These are phyloP conservation scores for Penicillium silybi DNA, from an alignment of 495 filamentous ascomycete genomes.

Conservation along the genomic window DNA sequence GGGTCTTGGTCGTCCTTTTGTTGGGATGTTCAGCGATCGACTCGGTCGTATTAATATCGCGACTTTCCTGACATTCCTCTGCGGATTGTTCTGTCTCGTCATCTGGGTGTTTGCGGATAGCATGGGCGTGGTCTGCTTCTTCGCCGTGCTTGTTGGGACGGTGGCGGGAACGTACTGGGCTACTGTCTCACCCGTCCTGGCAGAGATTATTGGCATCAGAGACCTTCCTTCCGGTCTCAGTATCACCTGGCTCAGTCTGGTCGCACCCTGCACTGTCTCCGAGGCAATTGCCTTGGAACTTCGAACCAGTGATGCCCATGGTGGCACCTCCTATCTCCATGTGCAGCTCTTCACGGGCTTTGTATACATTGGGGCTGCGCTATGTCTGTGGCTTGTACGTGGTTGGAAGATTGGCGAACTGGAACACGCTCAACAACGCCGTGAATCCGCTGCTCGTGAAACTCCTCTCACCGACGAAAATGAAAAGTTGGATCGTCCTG, in stretches of 20 bases:
- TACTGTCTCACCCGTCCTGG: constrained; percentile 63
- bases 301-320: constrained; percentile 35
- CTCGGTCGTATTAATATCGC: constrained; percentile 74
- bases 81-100: constrained; percentile 62
- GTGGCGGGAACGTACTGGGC: constrained; percentile 75
- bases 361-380: constrained; percentile 58
- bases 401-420: constrained; percentile 59
- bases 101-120: constrained; percentile 70
- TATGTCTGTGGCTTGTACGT: constrained; percentile 44
- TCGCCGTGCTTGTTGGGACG: constrained; percentile 63
- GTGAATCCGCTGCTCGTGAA: constrained; percentile 7
- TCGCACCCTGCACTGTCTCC: constrained; percentile 68
- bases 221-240: constrained; percentile 68
- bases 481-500: constrained; percentile 17
- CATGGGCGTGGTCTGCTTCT: constrained; percentile 66
- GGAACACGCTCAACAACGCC: constrained; percentile 31
- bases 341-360: constrained; percentile 66
- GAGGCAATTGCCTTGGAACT: constrained; percentile 74
- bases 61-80: constrained; percentile 57
- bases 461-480: constrained; percentile 4
- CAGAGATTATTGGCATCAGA: constrained; percentile 72
- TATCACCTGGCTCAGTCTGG: constrained; percentile 72
- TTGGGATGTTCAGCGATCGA: constrained; percentile 70
- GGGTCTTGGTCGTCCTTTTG: constrained; percentile 64
- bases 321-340: constrained; percentile 48